Conservation (phyloP, 257 asterid genomes). For the Penstemon eatonii region DNA sequence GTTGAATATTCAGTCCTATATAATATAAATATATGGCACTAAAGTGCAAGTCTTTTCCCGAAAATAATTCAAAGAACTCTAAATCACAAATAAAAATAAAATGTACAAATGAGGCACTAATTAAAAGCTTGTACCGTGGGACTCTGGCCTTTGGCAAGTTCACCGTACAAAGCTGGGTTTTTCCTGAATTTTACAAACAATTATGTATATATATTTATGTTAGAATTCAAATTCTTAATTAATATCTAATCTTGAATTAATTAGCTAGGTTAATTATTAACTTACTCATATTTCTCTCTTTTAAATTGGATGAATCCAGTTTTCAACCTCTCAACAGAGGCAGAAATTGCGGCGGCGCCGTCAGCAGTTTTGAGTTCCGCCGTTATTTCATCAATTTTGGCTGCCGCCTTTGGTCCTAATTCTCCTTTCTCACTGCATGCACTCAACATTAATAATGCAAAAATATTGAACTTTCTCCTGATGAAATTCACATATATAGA, state of each 20-base stretch:
- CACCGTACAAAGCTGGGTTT: slow-evolving; percentile 61
- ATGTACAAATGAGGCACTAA: background rate
- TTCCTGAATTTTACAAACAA: slow-evolving; percentile 41
- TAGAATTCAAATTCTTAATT: slow-evolving; percentile 19
- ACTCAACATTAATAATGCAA: background rate
- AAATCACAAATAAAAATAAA: too few species aligned
- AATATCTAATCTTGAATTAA: background rate
- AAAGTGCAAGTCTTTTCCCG: too few species aligned
- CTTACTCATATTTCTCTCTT: slow-evolving; percentile 87
- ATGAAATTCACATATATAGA: too few species aligned
- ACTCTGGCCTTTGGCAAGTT: slow-evolving; percentile 88
- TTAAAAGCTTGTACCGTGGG: slow-evolving; percentile 58
- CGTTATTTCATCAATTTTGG: slow-evolving; percentile 63
- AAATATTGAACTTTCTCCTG: too few species aligned
- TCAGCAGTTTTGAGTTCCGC: slow-evolving; percentile 60
- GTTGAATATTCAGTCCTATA: too few species aligned
- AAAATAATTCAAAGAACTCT: too few species aligned
- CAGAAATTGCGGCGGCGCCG: slow-evolving; percentile 38
- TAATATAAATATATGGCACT: too few species aligned
- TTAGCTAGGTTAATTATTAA: background rate
- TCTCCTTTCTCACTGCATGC: slow-evolving; percentile 75
- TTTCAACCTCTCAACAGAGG: slow-evolving; percentile 67
- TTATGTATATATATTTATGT: background rate
- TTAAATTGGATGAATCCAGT: slow-evolving; percentile 77
- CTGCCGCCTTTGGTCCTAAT: slow-evolving; percentile 76